A percentile compares a stretch with the other conserved stretches of the same genome.
These are phyloP conservation scores for Anaeromyces robustus DNA, from an alignment of 192 early-diverging fungal species.

Conservation along the genomic window DNA sequence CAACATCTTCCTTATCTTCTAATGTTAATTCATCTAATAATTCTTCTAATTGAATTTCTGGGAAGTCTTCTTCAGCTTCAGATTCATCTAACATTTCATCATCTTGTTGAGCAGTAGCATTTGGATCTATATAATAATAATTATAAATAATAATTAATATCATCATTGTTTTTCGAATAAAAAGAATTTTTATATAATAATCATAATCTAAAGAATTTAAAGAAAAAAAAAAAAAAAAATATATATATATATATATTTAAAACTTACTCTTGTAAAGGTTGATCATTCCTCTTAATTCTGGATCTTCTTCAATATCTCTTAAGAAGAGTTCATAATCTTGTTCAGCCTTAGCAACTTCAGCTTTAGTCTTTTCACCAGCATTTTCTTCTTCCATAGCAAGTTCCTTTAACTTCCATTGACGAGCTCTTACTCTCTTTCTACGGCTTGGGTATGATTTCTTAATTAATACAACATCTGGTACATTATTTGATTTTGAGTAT, in stretches of 20 bases:
- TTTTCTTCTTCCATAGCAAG: slow-evolving; percentile 77
- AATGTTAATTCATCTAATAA: slow-evolving; percentile 57
- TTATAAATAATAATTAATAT: background rate
- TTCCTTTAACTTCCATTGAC: slow-evolving; percentile 83
- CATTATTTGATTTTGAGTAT: slow-evolving; percentile 1
- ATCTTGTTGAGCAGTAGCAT: slow-evolving; percentile 10
- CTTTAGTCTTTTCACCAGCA: slow-evolving; percentile 45
- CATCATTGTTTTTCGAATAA: no score
- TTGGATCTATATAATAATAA: slow-evolving; percentile 4
- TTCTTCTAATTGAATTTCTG: slow-evolving; percentile 84
- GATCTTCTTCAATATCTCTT: slow-evolving; percentile 96
- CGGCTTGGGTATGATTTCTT: slow-evolving; percentile 82
- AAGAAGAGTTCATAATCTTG: slow-evolving; percentile 89
- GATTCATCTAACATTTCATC: slow-evolving; percentile 47
- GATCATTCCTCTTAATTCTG: slow-evolving; percentile 82
- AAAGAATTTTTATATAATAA: no score
- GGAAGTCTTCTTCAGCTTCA: slow-evolving; percentile 71
- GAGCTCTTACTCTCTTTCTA: slow-evolving; percentile 64
- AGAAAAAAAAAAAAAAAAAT: background rate
- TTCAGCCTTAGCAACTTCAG: slow-evolving; percentile 46
- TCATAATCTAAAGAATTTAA: no score
- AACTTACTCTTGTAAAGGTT: slow-evolving; percentile 73
- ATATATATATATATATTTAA: background rate
- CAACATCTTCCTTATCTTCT: background rate
- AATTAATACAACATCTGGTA: slow-evolving; percentile 85